phyloP scores from a whole-genome alignment of 768 basidiomycete species.

The Mycena haematopus region DNA sequence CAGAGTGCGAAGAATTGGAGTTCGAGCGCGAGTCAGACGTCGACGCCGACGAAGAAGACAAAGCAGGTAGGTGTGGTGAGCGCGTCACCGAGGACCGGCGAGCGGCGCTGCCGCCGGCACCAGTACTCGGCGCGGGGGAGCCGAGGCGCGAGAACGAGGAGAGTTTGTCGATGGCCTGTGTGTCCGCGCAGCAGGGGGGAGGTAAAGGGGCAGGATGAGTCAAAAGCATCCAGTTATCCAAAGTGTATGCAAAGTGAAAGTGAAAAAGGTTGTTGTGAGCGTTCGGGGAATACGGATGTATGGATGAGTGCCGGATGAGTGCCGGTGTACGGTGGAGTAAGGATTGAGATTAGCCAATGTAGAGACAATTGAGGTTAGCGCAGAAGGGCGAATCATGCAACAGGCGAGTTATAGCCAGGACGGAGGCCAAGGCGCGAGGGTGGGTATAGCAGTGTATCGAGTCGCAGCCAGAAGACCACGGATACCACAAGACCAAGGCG shows the following conservation, averaged over 20 bases:
- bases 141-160: conserved; percentile 60
- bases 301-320: conserved; percentile 1
- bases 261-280: conserved; percentile 22
- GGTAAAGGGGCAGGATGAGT: background rate
- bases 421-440: no score
- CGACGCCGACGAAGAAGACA: conserved; percentile 38
- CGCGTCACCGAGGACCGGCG: conserved; percentile 36
- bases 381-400: background rate
- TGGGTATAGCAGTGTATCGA: conserved; percentile 7
- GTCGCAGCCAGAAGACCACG: conserved; percentile 5
- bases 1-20: conserved; percentile 34
- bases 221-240: conserved; percentile 15
- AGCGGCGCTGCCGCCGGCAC: background rate
- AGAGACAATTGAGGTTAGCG: no score
- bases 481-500: conserved; percentile 1
- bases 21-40: conserved; percentile 37
- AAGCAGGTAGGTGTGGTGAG: conserved; percentile 46
- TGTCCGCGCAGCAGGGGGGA: conserved; percentile 16
- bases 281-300: background rate
- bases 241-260: background rate
- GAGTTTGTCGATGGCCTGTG: conserved; percentile 73
- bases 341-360: no score
- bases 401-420: background rate
- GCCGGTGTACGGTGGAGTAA: background rate
- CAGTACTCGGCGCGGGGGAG: conserved; percentile 55